Evolutionary conservation across 106 monocot species (phyloP).

Genomic region (Dendrobium officinale): DNA sequence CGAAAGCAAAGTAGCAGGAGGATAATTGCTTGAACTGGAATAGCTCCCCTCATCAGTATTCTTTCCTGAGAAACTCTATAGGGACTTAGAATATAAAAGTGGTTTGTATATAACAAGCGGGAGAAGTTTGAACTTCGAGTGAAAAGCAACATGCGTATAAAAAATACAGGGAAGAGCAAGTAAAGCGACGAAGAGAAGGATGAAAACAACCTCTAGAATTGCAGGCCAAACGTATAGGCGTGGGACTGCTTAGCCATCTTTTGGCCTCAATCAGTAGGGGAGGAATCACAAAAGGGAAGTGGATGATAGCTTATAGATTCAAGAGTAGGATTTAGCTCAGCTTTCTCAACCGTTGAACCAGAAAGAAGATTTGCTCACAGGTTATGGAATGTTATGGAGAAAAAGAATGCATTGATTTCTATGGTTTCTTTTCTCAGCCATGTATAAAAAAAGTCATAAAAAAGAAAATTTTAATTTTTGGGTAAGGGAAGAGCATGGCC

Average conservation of each 20-base stretch:
- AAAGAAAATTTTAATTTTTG: slow-evolving; percentile 11
- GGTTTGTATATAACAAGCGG: not conserved
- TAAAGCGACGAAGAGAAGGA: not conserved
- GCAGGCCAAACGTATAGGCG: slow-evolving; percentile 1
- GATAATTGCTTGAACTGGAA: not conserved
- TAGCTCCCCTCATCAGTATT: slow-evolving; percentile 1
- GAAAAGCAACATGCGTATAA: not conserved
- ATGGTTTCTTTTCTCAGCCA: not conserved
- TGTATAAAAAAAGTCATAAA: not conserved
- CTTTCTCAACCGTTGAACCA: slow-evolving; percentile 7
- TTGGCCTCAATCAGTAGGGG: not conserved
- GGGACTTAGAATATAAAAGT: not conserved
- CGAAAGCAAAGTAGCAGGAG: slow-evolving; percentile 11
- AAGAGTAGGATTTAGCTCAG: slow-evolving; percentile 1
- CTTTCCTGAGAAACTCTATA: not conserved
- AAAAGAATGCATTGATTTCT: slow-evolving; percentile 7
- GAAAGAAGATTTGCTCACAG: slow-evolving; percentile 1
- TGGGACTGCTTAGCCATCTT: not conserved
- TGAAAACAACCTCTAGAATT: not conserved
- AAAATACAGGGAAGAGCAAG: no score
- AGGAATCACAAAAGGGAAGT: not conserved
- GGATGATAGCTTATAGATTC: not conserved
- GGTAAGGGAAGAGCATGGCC: not conserved
- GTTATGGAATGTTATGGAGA: slow-evolving; percentile 3
- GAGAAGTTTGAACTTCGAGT: not conserved